phyloP scores from a whole-genome alignment of 257 asterid genomes.

The Cynanchum wilfordii region DNA sequence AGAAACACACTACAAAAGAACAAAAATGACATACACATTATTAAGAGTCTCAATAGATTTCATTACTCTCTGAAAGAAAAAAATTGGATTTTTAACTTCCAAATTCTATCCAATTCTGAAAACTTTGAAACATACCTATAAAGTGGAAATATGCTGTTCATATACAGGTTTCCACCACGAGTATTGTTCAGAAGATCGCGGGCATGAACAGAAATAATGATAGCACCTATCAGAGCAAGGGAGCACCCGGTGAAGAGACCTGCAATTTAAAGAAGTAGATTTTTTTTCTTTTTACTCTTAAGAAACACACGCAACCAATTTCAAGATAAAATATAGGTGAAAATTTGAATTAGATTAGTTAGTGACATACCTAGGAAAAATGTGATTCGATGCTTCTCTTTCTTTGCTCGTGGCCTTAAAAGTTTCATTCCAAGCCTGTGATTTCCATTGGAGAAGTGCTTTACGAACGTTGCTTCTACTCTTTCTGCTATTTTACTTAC shows the following conservation, averaged over 20 bases:
- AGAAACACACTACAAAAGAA: constrained; percentile 51
- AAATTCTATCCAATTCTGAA: not conserved
- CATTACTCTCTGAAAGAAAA: not conserved
- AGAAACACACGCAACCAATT: not conserved
- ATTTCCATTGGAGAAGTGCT: constrained; percentile 79
- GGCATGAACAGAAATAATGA: constrained; percentile 38
- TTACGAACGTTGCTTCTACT: constrained; percentile 57
- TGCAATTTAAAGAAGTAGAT: constrained; percentile 14
- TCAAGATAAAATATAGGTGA: not conserved
- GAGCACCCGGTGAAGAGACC: constrained; percentile 79
- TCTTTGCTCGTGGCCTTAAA: constrained; percentile 53
- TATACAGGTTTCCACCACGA: constrained; percentile 39
- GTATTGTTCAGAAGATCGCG: constrained; percentile 39
- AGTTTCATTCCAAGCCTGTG: constrained; percentile 59
- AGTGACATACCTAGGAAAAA: constrained; percentile 55
- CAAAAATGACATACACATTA: not conserved
- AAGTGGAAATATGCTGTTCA: constrained; percentile 72
- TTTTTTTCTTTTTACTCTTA: not conserved
- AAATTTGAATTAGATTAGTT: not conserved
- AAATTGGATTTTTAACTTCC: not conserved
- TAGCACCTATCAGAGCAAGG: constrained; percentile 50
- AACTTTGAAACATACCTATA: constrained; percentile 44
- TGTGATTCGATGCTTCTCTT: constrained; percentile 62
- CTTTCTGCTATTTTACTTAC: constrained; percentile 50
- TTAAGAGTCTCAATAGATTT: not conserved